Conservation (phyloP, 2,329 filamentous ascomycete genomes). For the Aspergillus neoniger region DNA sequence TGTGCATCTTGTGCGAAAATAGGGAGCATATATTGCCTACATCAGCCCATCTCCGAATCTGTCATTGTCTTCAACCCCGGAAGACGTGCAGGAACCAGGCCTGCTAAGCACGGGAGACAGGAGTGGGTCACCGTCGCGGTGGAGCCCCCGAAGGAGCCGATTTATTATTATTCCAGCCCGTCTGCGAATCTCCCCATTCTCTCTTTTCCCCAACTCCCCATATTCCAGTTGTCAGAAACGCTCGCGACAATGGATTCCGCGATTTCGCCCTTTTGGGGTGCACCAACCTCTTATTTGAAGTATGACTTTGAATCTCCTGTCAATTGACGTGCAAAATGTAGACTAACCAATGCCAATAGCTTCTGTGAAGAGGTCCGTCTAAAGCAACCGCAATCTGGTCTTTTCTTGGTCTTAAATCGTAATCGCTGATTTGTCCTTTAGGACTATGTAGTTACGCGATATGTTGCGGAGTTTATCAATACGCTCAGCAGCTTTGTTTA, state of each 20-base stretch:
- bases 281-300: constrained; percentile 34
- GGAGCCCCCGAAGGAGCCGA: neutral
- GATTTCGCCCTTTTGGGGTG: constrained; percentile 28
- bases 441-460: constrained; percentile 47
- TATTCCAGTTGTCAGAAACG: neutral
- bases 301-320: constrained; percentile 12
- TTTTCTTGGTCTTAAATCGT: neutral
- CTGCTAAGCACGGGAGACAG: too few relatives aligned
- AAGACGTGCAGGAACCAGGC: too few relatives aligned
- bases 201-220: neutral
- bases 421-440: constrained; percentile 10
- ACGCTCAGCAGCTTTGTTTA: constrained; percentile 47
- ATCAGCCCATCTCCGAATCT: too few relatives aligned
- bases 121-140: neutral
- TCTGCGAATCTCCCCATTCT: neutral
- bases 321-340: neutral
- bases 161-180: neutral
- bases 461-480: constrained; percentile 50
- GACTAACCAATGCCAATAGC: constrained; percentile 15
- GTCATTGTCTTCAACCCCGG: too few relatives aligned
- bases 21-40: too few relatives aligned
- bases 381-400: neutral
- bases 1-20: too few relatives aligned
- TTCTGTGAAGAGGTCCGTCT: constrained; percentile 33
- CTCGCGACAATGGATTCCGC: neutral